Evolutionary conservation across 2,329 filamentous ascomycete species (phyloP).

Genomic region (Geosmithia putterillii): DNA sequence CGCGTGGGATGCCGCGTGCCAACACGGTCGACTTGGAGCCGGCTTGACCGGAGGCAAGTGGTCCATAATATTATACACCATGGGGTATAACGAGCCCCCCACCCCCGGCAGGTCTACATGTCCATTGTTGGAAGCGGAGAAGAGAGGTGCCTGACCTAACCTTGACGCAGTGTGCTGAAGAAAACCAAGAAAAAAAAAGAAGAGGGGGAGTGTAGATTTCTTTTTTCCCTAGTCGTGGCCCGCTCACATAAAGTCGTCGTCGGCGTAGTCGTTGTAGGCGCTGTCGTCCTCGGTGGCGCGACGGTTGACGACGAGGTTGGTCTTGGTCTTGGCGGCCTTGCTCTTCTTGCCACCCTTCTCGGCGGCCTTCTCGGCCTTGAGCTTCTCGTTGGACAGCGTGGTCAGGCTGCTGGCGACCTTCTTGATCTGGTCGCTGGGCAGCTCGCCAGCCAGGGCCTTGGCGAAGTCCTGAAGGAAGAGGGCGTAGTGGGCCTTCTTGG

Average conservation of each 20-base stretch:
- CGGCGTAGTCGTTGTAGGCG: conserved; percentile 69
- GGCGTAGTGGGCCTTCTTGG: conserved; percentile 81
- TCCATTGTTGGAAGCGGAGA: no score
- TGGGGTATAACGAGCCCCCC: no score
- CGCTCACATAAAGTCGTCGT: conserved; percentile 64
- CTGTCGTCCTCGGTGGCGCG: conserved; percentile 55
- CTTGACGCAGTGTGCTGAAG: not conserved
- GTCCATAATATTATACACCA: no score
- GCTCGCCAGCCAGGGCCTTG: conserved; percentile 76
- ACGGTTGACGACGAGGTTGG: conserved; percentile 58
- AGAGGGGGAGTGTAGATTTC: not conserved
- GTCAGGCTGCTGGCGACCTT: conserved; percentile 82
- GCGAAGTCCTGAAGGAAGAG: conserved; percentile 85
- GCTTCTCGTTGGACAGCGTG: conserved; percentile 91
- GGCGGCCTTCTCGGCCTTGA: conserved; percentile 93
- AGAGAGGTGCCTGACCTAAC: no score
- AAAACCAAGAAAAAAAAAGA: not conserved
- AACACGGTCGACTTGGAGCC: no score
- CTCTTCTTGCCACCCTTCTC: conserved; percentile 94
- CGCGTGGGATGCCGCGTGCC: no score
- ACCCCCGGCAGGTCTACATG: no score
- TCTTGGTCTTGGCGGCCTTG: conserved; percentile 94
- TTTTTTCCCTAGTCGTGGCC: not conserved
- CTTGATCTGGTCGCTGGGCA: conserved; percentile 91
- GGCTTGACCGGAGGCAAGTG: no score